phyloP scores from a whole-genome alignment of 441 rosid genomes.

The Populus tomentosa region DNA sequence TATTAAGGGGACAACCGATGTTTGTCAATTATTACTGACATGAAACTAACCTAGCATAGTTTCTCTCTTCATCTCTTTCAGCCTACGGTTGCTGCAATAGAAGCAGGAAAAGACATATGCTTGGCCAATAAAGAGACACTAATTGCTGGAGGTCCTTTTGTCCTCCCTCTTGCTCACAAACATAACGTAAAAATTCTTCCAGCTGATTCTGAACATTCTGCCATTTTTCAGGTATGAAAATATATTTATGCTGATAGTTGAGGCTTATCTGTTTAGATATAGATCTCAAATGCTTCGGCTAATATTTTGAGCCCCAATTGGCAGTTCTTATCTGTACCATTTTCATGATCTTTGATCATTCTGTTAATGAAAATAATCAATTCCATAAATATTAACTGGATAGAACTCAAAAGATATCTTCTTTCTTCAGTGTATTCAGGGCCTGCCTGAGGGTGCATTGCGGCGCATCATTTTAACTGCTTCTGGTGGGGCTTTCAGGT shows the following conservation, averaged over 20 bases:
- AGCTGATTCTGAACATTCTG: slow-evolving; percentile 97
- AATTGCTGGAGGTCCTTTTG: slow-evolving; percentile 94
- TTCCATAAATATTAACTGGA: neutral
- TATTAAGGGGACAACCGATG: neutral
- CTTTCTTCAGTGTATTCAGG: slow-evolving; percentile 84
- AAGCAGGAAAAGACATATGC: slow-evolving; percentile 91
- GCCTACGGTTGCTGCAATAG: slow-evolving; percentile 98
- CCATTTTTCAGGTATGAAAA: slow-evolving; percentile 78
- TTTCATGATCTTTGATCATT: slow-evolving; percentile 12
- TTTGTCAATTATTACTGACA: slow-evolving; percentile 3
- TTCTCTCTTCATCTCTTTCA: slow-evolving; percentile 14
- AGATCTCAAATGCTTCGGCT: slow-evolving; percentile 1
- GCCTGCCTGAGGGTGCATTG: slow-evolving; percentile 82
- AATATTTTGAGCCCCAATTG: neutral
- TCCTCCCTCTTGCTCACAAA: slow-evolving; percentile 89
- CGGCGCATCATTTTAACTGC: slow-evolving; percentile 86
- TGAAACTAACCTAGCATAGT: slow-evolving; percentile 6
- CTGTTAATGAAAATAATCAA: neutral
- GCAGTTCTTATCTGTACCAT: neutral
- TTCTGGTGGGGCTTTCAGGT: slow-evolving; percentile 99
- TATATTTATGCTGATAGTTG: neutral
- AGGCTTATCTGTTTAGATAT: neutral
- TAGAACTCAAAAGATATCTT: slow-evolving; percentile 12
- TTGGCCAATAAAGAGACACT: slow-evolving; percentile 97
- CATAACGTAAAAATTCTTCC: slow-evolving; percentile 92